Evolutionary conservation across 202 grass and related monocot genomes (phyloP).

Genomic region (Cymbopogon flexuosus): DNA sequence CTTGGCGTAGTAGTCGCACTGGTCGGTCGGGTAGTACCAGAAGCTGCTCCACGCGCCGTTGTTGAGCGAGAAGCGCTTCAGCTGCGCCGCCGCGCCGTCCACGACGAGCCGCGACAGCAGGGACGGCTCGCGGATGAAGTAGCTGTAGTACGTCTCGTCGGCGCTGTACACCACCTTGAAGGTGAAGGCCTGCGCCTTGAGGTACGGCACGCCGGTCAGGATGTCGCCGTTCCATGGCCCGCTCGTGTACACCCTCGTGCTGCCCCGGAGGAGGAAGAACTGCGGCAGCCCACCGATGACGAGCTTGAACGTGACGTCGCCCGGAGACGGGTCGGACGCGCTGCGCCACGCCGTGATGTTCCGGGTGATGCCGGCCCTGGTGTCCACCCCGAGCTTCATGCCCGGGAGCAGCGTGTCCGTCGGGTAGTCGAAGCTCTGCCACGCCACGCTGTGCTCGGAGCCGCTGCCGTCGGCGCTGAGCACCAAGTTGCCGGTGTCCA

Average conservation of each 20-base stretch:
- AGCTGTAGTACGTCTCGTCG: constrained; percentile 59
- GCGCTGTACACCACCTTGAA: constrained; percentile 31
- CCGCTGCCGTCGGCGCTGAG: constrained; percentile 28
- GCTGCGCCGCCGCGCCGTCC: background rate
- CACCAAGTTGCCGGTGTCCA: constrained; percentile 53
- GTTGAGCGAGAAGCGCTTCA: constrained; percentile 41
- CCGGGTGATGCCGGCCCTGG: constrained; percentile 30
- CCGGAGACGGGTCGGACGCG: constrained; percentile 44
- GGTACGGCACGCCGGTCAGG: constrained; percentile 60
- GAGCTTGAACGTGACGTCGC: constrained; percentile 41
- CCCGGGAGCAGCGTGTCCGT: constrained; percentile 60
- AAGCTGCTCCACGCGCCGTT: constrained; percentile 41
- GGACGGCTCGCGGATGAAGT: constrained; percentile 26
- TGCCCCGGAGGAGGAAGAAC: constrained; percentile 31
- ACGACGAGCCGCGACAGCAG: constrained; percentile 46
- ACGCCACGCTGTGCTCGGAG: constrained; percentile 17
- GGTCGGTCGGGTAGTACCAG: constrained; percentile 61
- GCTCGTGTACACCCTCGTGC: constrained; percentile 32
- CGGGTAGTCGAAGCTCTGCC: constrained; percentile 92
- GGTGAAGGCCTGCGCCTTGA: constrained; percentile 32
- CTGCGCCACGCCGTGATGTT: constrained; percentile 56
- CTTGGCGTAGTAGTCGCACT: constrained; percentile 45
- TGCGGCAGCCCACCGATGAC: constrained; percentile 40
- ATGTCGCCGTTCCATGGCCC: constrained; percentile 68
- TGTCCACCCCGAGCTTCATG: constrained; percentile 68